Evolutionary conservation across 1,284 basidiomycete species (phyloP).

Genomic region (Microbotryum violaceum): DNA sequence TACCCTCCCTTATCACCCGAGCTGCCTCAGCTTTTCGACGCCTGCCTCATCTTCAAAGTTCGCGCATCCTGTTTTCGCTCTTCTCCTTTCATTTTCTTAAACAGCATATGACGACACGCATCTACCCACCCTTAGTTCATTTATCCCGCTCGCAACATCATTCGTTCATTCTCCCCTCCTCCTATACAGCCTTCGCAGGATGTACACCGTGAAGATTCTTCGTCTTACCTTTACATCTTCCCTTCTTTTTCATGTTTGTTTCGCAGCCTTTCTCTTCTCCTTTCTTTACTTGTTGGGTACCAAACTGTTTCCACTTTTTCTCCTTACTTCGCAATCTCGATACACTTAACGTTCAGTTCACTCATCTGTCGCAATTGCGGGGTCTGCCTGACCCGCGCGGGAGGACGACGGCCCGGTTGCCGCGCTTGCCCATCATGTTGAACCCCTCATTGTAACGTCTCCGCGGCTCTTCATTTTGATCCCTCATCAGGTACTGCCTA

Average conservation of each 20-base stretch:
- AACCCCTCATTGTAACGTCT: neutral
- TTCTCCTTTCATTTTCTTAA: neutral
- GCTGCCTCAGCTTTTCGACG: no score
- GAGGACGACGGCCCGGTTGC: neutral
- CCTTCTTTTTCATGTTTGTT: neutral
- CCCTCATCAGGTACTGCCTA: neutral
- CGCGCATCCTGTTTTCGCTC: neutral
- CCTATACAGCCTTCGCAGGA: no score
- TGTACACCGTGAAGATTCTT: no score
- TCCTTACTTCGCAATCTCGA: slow-evolving; percentile 47
- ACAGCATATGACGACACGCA: neutral
- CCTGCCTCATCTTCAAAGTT: slow-evolving; percentile 1
- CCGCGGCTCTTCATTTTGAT: neutral
- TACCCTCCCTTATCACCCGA: slow-evolving; percentile 24
- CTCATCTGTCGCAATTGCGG: slow-evolving; percentile 44
- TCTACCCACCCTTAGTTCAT: no score
- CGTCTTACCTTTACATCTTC: neutral
- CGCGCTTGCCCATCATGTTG: neutral
- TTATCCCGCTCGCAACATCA: no score
- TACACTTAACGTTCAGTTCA: slow-evolving; percentile 56
- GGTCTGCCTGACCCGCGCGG: slow-evolving; percentile 2
- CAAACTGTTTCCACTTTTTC: slow-evolving; percentile 40
- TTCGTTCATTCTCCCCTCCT: no score
- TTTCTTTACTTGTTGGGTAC: slow-evolving; percentile 48
- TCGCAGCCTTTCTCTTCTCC: slow-evolving; percentile 28